Percentiles rank a stretch among this genome's conserved stretches.
phyloP scores from a whole-genome alignment of 2,329 filamentous ascomycete genomes.

The Trichoderma sp. region DNA sequence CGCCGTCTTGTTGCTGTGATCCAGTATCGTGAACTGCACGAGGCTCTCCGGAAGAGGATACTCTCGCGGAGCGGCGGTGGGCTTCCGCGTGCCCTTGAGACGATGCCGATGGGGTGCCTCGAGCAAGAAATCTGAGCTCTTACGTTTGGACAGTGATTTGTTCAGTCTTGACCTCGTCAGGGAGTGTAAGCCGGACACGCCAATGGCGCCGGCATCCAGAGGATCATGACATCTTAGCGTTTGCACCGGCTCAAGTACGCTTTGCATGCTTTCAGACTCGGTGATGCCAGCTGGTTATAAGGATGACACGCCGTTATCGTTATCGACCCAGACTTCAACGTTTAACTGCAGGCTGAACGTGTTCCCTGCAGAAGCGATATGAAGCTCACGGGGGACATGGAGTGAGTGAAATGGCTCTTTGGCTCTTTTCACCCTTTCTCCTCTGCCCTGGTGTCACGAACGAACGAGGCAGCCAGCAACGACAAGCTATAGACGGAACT shows the following conservation, averaged over 20 bases:
- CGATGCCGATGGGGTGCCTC: slow-evolving; percentile 13
- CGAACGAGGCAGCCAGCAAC: not conserved
- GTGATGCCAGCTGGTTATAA: not conserved
- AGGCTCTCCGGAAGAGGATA: not conserved
- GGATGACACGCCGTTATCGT: too few relatives aligned
- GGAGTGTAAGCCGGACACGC: not conserved
- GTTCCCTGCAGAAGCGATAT: not conserved
- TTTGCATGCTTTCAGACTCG: slow-evolving; percentile 1
- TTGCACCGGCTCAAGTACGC: slow-evolving; percentile 20
- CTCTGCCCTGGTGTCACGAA: not conserved
- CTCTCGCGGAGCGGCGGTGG: not conserved
- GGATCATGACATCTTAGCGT: slow-evolving; percentile 18
- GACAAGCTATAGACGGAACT: not conserved
- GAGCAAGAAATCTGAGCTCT: slow-evolving; percentile 18
- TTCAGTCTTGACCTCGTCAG: not conserved
- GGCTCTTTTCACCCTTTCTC: not conserved
- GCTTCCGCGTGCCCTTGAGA: not conserved
- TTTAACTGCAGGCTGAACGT: not conserved
- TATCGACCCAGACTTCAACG: not conserved
- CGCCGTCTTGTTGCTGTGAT: not conserved
- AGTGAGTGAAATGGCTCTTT: not conserved
- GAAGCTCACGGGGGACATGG: not conserved
- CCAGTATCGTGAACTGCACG: not conserved
- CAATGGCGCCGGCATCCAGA: not conserved
- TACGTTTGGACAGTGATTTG: slow-evolving; percentile 16